Conservation (phyloP, 257 asterid genomes). For the Voacanga thouarsii region DNA sequence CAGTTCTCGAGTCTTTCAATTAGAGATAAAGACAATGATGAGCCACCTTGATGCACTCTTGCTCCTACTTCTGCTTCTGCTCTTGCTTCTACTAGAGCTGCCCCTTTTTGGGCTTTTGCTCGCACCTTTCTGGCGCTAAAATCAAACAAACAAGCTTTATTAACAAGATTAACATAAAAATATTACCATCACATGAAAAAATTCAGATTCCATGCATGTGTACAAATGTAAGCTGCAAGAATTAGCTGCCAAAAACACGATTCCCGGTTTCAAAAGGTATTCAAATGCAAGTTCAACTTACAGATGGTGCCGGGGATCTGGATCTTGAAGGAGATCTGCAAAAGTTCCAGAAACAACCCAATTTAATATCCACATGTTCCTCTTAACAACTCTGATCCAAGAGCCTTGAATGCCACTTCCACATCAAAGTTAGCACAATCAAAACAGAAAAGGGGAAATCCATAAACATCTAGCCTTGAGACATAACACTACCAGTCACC, state of each 20-base stretch:
- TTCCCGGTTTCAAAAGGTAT: background rate
- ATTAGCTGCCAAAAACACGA: background rate
- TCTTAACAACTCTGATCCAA: slow-evolving; percentile 79
- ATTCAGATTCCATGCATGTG: background rate
- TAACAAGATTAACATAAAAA: background rate
- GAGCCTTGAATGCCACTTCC: slow-evolving; percentile 78
- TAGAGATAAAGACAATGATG: background rate
- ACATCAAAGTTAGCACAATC: slow-evolving; percentile 65
- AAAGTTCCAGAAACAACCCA: slow-evolving; percentile 95
- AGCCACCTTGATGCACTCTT: slow-evolving; percentile 68
- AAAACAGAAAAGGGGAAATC: slow-evolving; percentile 45
- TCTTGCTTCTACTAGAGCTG: slow-evolving; percentile 42
- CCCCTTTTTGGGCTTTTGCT: slow-evolving; percentile 61
- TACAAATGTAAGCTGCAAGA: background rate
- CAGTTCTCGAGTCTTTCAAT: background rate
- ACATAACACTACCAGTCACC: slow-evolving; percentile 23
- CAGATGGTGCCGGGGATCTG: slow-evolving; percentile 82
- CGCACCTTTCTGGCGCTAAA: slow-evolving; percentile 53
- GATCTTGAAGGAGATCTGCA: slow-evolving; percentile 99
- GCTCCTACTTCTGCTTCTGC: slow-evolving; percentile 62
- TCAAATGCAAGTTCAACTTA: slow-evolving; percentile 42
- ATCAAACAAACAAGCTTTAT: slow-evolving; percentile 23
- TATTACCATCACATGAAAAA: slow-evolving; percentile 7
- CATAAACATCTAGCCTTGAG: slow-evolving; percentile 40
- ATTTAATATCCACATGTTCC: slow-evolving; percentile 83